These are phyloP conservation scores for Pestalotiopsis sp. DNA, from an alignment of 2,329 filamentous ascomycete species.

Conservation along the genomic window DNA sequence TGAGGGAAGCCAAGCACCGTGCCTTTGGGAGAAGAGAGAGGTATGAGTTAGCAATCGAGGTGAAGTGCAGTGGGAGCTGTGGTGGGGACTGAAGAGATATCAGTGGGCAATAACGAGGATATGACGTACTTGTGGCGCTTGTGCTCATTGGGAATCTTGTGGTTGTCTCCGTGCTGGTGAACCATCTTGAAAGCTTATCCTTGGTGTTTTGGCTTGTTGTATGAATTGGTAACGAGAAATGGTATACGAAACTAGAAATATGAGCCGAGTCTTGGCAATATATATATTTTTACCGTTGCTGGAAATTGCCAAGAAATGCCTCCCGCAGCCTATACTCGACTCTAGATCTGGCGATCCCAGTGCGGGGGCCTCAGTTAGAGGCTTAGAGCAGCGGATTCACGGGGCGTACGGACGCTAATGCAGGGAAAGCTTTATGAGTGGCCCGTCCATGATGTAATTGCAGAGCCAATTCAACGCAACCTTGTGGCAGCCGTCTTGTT, in stretches of 20 bases:
- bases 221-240: neutral
- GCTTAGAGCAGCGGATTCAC: neutral
- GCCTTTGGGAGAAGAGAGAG: conserved; percentile 2
- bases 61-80: neutral
- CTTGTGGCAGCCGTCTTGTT: neutral
- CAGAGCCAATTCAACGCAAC: neutral
- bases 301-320: conserved; percentile 7
- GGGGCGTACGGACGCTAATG: conserved; percentile 3
- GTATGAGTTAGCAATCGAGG: neutral
- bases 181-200: conserved; percentile 41
- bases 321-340: conserved; percentile 2
- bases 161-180: conserved; percentile 51
- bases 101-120: neutral
- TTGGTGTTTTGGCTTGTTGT: neutral
- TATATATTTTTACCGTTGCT: neutral
- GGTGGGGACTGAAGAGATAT: neutral
- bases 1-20: conserved; percentile 64
- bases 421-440: conserved; percentile 1
- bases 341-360: neutral
- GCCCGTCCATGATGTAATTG: conserved; percentile 11
- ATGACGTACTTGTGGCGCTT: conserved; percentile 45
- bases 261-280: conserved; percentile 1
- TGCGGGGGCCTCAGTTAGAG: neutral
- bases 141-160: conserved; percentile 53
- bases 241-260: neutral